Base-by-base conservation (phyloP, 2,329 filamentous ascomycete species). In the Coleophoma cylindrospora region DNA sequence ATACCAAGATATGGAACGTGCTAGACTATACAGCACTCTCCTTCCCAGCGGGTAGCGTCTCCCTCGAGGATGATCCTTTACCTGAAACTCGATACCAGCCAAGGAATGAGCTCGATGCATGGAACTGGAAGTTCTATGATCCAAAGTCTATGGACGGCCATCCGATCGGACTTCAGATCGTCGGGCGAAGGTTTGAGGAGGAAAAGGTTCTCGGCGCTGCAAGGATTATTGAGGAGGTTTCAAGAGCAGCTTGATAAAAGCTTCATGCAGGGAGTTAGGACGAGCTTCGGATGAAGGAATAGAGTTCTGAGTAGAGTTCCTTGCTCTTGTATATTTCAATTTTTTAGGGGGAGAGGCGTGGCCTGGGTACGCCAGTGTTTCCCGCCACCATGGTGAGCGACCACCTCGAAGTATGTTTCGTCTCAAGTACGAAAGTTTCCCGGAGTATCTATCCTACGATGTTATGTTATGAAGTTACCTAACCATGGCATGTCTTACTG, bases 1-100 rank as follows among this genome's bases (percentile, higher is more conserved):
- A 84, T 56, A 83, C 80, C 1, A 81, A 81, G 57, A 70, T 83
- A 7, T 83, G 79, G 73, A 83, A 84, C 55, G 65, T 84, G 10
- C 66, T 85, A 0, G 82, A 86, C 58, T 86, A 85, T 56, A 70
- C 79, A 0, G 75, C 80, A 0, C 63, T 82, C 4, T 74, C 77
- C 0, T 65, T 86, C 13, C 81, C 82, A 0, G 75, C 73, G 13
- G 79, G 77, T 0, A 63, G 77, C 1, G 65, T 66, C 1, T 66
- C 69, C 40, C 62, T 68, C 4, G 64, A 73, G 41, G 68, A 78
- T 15, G 55, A 61, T 2, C 57, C 64, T 13, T 22, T 44, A 27
- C 58, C 66, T 0, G 66, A 63, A 49, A 60, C 59, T 6, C 61
- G 62, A 14, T 74, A 77, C 52, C 52, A 68, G 32, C 67, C 77